A percentile compares a stretch with the other conserved stretches of the same genome.
Evolutionary conservation across 139 green algal genomes (phyloP).

Genomic region (Nannochloris sp.): DNA sequence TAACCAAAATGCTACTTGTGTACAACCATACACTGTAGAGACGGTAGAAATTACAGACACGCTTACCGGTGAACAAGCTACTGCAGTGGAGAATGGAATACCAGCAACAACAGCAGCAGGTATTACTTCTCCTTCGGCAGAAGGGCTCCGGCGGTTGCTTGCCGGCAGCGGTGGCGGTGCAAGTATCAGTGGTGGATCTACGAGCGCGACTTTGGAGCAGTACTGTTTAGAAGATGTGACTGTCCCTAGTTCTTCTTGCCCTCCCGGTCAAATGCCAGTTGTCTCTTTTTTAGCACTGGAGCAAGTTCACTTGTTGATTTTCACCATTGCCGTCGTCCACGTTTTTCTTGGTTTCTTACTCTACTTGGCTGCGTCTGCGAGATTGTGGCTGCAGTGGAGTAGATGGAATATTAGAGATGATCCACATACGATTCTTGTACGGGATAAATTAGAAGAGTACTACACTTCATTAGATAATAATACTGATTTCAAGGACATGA

Average conservation of each 20-base stretch:
- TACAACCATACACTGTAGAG: not conserved
- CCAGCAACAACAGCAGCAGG: too few species aligned
- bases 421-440: not conserved
- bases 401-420: not conserved
- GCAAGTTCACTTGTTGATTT: conserved; percentile 5
- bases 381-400: conserved; percentile 1
- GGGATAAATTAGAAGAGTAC: not conserved
- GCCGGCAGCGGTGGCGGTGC: not conserved
- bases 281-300: conserved; percentile 4
- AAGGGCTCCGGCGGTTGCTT: not conserved
- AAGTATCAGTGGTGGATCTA: too few species aligned
- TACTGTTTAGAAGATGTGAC: not conserved
- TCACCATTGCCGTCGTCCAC: conserved; percentile 1
- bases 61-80: not conserved
- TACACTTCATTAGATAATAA: not conserved
- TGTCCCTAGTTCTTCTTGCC: not conserved
- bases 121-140: not conserved
- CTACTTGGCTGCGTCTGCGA: not conserved
- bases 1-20: not conserved
- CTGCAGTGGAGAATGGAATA: too few species aligned
- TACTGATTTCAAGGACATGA: too few species aligned
- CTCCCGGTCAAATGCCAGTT: not conserved
- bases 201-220: not conserved
- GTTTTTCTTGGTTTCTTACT: not conserved
- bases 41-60: not conserved